Evolutionary conservation across 179 eudicot species (phyloP), one percentile per base, ranked within the genome.

Genomic region (Spinacia oleracea): DNA sequence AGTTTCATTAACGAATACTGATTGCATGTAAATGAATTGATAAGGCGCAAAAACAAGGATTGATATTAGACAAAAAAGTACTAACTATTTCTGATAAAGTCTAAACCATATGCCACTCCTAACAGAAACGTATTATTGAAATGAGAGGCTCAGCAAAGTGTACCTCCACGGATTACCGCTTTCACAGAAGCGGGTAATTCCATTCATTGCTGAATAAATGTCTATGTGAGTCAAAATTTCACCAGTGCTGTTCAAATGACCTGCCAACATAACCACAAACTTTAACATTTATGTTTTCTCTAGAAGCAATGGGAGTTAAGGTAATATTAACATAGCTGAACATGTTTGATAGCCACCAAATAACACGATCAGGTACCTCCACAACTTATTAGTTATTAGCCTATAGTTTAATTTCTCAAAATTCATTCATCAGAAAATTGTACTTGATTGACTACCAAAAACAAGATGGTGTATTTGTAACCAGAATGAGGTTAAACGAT

Each of bases 151-250:
- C 50, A 68, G 67, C 42, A 67, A 60, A 29, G 63, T 48, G 63
- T 88, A 96, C 99, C 99, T 90, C 99, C 99, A 96, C 29, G 95
- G 93, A 45, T 53, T 76, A 72, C 81, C 80, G 59, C 84, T 83
- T 84, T 96, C 97, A 79, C 97, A 96, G 69, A 96, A 96, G 45
- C 94, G 92, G 45, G 98, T 89, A 40, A 96, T 87, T 43, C 99
- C 99, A 79, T 90, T 96, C 88, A 93, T 96, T 46, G 99, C 99
- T 72, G 99, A 90, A 78, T 88, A 96, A 58, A 96, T 81, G 84
- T 96, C 99, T 65, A 96, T 82, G 73, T 96, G 99, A 80, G 91
- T 91, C 83, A 82, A 86, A 58, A 78, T 48, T 74, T 91, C 97
- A 72, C 64, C 88, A 73, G 86, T 85, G 72, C 72, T 85, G 50